Evolutionary conservation across 164 flowering plant genomes (phyloP), one percentile per base, ranked within the genome.

Genomic region (Tetrastigma voinierianum): DNA sequence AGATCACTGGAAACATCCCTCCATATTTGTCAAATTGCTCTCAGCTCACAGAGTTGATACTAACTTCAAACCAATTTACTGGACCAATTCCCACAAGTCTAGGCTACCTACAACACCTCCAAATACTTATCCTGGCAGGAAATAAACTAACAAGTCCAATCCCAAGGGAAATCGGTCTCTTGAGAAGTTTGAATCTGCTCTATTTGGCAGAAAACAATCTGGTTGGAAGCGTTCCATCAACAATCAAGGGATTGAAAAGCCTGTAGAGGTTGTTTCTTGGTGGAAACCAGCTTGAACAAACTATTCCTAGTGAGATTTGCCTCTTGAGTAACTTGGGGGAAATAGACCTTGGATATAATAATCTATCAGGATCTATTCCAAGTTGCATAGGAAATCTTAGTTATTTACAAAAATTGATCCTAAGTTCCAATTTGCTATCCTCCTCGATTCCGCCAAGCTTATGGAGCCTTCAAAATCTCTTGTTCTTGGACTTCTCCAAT

Each of bases 351-450:
- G n/a, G 64, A 0, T 13, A 32, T 24, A 76, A 76, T 62, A 32
- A 51, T 43, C 43, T 76, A 8, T 64, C 72, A 25, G 78, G 78
- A 49, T 18, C 63, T 9, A 52, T 71, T 17, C 69, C 71, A 7
- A 9, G 2, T 13, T 67, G 68, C 47, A 51, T 75, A 23, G 57
- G 67, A 23, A 71, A 75, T 67, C 71, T 75, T 18, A 57, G 65
- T 55, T 46, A 44, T 13, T 63, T 75, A 12, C 12, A 21, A 55
- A 48, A 1, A 2, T 19, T 76, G 4, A n/a, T 8, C 40, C 16
- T 76, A 12, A 46, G 21, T 23, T 65, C 66, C 17, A 76, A 76
- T 57, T 47, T 43, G 15, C 59, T 76, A 2, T 19, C 32, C 20
- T 76, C 75, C 10, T 12, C n/a, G 2, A 53, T 74, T 59, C 73